Evolutionary conservation across 371 early-diverging fungal species (phyloP), one percentile per base, ranked within the genome.

Genomic region (Capillidium heterosporum): DNA sequence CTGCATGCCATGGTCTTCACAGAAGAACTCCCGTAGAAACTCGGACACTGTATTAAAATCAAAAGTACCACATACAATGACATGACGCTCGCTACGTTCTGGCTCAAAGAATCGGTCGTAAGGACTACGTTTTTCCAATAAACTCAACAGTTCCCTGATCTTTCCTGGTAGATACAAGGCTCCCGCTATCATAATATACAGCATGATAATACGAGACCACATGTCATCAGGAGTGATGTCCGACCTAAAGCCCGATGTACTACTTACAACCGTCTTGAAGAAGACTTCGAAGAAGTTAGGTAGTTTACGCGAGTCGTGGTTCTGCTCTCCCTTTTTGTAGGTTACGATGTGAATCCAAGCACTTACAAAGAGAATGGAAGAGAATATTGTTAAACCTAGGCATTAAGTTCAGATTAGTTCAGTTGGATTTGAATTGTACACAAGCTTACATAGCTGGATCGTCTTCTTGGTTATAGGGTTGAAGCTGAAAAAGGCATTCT

Each of bases 11-110:
- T 78, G 78, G 59, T 79, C 78, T 55, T 74, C 73, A 57, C 82
- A 83, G 56, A 77, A 84, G 58, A 84, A 84, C 63, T 84, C 84
- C 47, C 78, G 70, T 59, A 84, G 60, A 32, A 84, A 84, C 59
- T 77, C 80, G 10, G 66, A 66, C 54, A 84, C 56, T 32, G 71
- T 60, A 2, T 61, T 59, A 44, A 69, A 61, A 58, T 77, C 75
- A 40, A 84, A 67, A 47, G 72, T 67, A 26, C 84, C 84, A 23
- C 71, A 66, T 19, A 84, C 67, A 24, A 83, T 60, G 5, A 84
- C 75, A 57, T 83, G 85, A 27, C 62, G 60, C 57, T 67, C 68
- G 58, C 67, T 67, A 8, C 59, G 29, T 43, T 72, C 67, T 13
- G 64, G 58, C 50, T 64, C 60, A 57, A 65, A 83, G 1, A 59